Base-by-base conservation (phyloP, 345 rosid genomes). In the Aurinia saxatilis region DNA sequence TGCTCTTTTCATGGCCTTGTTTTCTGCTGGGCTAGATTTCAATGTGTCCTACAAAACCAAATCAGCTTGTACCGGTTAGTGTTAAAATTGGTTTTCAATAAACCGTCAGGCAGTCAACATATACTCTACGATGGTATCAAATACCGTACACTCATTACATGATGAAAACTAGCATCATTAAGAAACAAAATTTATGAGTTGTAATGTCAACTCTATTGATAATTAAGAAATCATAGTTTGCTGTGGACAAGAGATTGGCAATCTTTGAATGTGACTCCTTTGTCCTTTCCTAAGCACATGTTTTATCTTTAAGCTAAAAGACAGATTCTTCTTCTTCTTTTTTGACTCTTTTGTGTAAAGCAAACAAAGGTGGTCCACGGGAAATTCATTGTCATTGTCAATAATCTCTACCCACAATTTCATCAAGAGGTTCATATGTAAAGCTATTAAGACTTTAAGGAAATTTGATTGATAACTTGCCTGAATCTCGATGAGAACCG, bases 401-500 rank as follows among this genome's bases (percentile, higher is more conserved):
- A 41, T 64, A 57, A 55, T 64, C 48, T 54, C 63, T 13, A 56
- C 25, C 75, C 75, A 71, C 70, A 56, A n/a, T 30, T 21, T 16
- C 57, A 47, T 19, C 48, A 55, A 63, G 36, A 63, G 75, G 69
- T 40, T 56, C 60, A 63, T 49, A 71, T 63, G 17, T 27, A 39
- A 71, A 68, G 62, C 2, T 16, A 23, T 39, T 4, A 40, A 57
- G 10, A 49, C 16, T 41, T n/a, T 0, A 7, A 50, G 23, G 2
- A 21, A 50, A 34, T 10, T 16, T 58, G 59, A 68, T 14, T 23
- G 51, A 33, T 40, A 54, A 56, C 80, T 76, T 78, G 67, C 98
- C 95, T 89, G 95, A 33, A 92, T 92, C 64, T 92, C 96, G 6
- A 83, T 74, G 3, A 92, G 90, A 17, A 92, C 88, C 0, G 85